Base-by-base conservation (phyloP, 352 stramenopile species). In the Pythium folliculosum region DNA sequence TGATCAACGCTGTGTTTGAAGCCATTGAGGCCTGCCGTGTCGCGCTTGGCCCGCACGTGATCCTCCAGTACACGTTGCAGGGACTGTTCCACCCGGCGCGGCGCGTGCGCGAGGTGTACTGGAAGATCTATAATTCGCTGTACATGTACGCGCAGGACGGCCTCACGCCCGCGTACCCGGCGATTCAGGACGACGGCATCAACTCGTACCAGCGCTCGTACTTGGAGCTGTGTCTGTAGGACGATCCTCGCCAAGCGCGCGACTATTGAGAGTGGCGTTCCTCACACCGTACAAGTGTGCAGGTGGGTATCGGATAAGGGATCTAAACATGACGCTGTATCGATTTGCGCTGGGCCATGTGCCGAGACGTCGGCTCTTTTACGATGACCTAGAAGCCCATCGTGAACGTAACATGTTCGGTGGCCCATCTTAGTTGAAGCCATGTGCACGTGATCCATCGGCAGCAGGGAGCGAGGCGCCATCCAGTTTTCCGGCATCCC, bases 51-150 rank as follows among this genome's bases (percentile, higher is more conserved):
- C 91, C 96, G n/a, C 95, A 97, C 64, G 77, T 98, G 9, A 90
- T 99, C 63, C 75, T 99, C 19, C 91, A 98, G 80, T 99, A 99
- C 72, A 92, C 97, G 48, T 72, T 99, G 10, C 97, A 99, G 70
- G 98, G 97, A 16, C 80, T 99, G 7, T 99, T 99, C 76, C 98
- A 99, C 77, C 97, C 98, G 19, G 97, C 98, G 30, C 85, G 97
- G 16, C 96, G 97, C 57, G 98, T 99, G 38, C 95, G 98, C 37
- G 97, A 99, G 72, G 96, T 99, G 27, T 99, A 99, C 77, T 99
- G 97, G 98, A 99, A 99, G 79, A 94, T 99, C 55, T 99, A 99
- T 89, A 99, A 99, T 78, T 99, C 97, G 67, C 84, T 99, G 19
- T 99, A 99, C 84, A 99, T 99, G 78, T 99, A 99, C 76, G 88